Conservation (phyloP, 805 yeast genomes). For the Ogataea nonfermentans region DNA sequence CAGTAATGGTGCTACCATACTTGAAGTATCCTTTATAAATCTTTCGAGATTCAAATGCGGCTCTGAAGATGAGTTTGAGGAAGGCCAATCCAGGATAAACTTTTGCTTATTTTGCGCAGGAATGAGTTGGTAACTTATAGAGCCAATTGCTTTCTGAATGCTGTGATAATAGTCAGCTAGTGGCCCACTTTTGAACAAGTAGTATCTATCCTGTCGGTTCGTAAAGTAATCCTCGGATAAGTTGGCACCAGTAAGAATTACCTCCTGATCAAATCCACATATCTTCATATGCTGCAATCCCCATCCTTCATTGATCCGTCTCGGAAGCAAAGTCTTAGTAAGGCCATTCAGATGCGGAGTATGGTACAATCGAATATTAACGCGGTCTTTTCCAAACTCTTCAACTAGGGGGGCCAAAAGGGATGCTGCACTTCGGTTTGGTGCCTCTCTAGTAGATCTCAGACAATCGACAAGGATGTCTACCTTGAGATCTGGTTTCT, state of each 20-base stretch:
- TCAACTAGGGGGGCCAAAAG: conserved; percentile 64
- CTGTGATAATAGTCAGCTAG: conserved; percentile 72
- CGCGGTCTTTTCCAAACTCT: conserved; percentile 61
- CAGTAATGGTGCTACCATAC: conserved; percentile 56
- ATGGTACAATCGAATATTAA: conserved; percentile 80
- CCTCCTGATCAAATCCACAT: conserved; percentile 91
- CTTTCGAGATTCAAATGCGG: conserved; percentile 55
- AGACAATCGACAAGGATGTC: conserved; percentile 81
- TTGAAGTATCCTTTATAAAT: conserved; percentile 57
- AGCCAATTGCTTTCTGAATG: conserved; percentile 67
- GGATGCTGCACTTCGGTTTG: conserved; percentile 72
- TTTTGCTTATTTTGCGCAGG: conserved; percentile 41
- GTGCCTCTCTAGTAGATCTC: conserved; percentile 92
- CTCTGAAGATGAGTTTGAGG: conserved; percentile 60
- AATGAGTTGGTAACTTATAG: conserved; percentile 64
- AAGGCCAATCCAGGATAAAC: conserved; percentile 72
- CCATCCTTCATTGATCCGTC: conserved; percentile 82
- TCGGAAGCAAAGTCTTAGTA: conserved; percentile 65
- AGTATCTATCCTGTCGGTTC: conserved; percentile 91
- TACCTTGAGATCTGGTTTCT: conserved; percentile 63
- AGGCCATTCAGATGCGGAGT: conserved; percentile 82
- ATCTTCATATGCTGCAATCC: conserved; percentile 98
- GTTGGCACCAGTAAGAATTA: conserved; percentile 88
- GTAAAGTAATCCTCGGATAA: conserved; percentile 89
- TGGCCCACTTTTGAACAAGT: conserved; percentile 55